Evolutionary conservation across 164 flowering plant species (phyloP), one percentile per base, ranked within the genome.

Genomic region (Liriodendron chinense): DNA sequence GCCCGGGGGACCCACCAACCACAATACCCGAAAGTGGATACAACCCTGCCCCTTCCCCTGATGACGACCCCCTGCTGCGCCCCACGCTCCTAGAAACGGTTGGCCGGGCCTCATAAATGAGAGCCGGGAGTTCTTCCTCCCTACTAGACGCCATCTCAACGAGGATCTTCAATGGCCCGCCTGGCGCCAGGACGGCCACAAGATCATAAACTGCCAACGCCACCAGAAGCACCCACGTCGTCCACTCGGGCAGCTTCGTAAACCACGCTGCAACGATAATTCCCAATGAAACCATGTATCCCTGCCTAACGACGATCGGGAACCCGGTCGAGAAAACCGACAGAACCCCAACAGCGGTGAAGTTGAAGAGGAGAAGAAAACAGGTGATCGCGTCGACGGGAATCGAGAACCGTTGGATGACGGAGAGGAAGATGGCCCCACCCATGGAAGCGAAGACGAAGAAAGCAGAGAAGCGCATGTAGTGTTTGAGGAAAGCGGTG

Each of bases 201-300:
- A 95, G 78, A 86, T 93, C 99, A 82, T 95, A 95, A 62, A 92
- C 47, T 18, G 97, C 94, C 85, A 95, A 76, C 0, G 94, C 93
- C 62, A 93, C 87, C 68, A 95, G 84, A 80, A 93, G 80, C 53
- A 69, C 78, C 98, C 99, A 95, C 1, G 99, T 93, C 1, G 96
- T 93, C 99, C 99, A 95, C 56, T 95, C 97, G 0, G 98, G 98
- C 82, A 93, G 80, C 47, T 86, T 85, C 0, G 99, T 84, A 77
- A 95, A 93, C 97, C 97, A 95, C 53, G 90, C 84, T 1, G 99
- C 99, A 28, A 88, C 92, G 59, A 91, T 80, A 0, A 95, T 86
- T 80, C 94, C 98, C 78, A 93, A 66, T 12, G 78, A 57, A 26
- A 95, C 94, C 93, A 90, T 90, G 78, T 89, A 93, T 26, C 74